Evolutionary conservation across 495 filamentous ascomycete species (phyloP), one percentile per base, ranked within the genome.

Genomic region (Xylaria longipes): DNA sequence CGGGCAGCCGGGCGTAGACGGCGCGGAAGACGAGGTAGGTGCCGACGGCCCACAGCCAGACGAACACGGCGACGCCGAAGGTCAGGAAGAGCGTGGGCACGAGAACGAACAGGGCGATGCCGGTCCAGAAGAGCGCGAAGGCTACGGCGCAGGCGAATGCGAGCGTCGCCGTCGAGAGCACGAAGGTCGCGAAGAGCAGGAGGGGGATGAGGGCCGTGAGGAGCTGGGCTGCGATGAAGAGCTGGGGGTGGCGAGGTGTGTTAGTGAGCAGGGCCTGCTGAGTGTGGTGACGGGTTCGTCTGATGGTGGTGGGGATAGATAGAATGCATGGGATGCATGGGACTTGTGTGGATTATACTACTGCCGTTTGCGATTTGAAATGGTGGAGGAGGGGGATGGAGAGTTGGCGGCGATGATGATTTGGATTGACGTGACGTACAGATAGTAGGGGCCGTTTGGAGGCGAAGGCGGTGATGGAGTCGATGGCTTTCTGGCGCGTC

Each of bases 31-130:
- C 80, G 72, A 88, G 78, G 71, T 88, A 92, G 37, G 81, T 83
- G 63, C 81, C 86, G 27, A 90, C 80, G 12, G 82, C 89, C 87
- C 89, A 91, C 3, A 88, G 79, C 89, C 91, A 94, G 67, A 91
- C 71, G 64, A 88, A 84, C 1, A 87, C 79, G 12, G 86, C 90
- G 33, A 86, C 74, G 67, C 82, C 77, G 22, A 83, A 85, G 5
- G 89, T 91, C 37, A 90, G 68, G 80, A 90, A 87, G 39, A 94
- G 75, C 9, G 87, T 87, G 0, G 90, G 91, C 6, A 91, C 80
- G 54, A 93, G 82, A 64, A 93, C 72, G 63, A 91, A 74, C 31
- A 90, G 81, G n/a, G 88, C 90, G 60, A 91, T 72, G 64, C 89
- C 87, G 68, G 87, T 83, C 82, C 87, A 89, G 79, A 90, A 87